A percentile compares a stretch with the other conserved stretches of the same genome.
Conservation (phyloP, 202 grass and related monocot species). For the Schoenoplectus tabernaemontani region DNA sequence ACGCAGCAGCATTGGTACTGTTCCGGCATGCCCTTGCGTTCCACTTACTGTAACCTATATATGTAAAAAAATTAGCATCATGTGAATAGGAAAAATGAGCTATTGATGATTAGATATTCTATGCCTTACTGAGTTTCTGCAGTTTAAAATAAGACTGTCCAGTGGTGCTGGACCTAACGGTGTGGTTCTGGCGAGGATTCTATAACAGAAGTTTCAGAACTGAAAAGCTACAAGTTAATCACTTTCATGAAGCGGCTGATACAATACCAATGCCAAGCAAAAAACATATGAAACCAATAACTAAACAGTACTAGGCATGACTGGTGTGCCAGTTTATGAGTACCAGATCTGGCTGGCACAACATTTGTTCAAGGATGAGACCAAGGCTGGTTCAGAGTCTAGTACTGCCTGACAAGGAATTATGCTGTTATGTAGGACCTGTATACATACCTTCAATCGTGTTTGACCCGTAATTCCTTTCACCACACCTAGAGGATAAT, state of each 20-base stretch:
- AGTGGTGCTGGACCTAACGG: not conserved
- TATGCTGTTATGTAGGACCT: not conserved
- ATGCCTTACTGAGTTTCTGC: not conserved
- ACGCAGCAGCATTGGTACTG: slow-evolving; percentile 91
- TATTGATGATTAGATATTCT: not conserved
- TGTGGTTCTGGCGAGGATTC: not conserved
- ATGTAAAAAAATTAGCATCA: not conserved
- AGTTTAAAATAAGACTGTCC: not conserved
- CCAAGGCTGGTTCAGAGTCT: not conserved
- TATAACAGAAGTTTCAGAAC: not conserved
- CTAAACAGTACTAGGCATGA: not conserved
- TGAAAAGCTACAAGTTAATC: not conserved
- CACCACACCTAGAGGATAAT: slow-evolving; percentile 72
- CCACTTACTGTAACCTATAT: slow-evolving; percentile 76
- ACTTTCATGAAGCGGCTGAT: not conserved
- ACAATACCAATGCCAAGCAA: not conserved
- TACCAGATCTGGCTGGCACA: not conserved
- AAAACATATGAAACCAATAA: not conserved
- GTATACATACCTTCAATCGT: slow-evolving; percentile 56
- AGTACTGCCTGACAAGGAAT: not conserved
- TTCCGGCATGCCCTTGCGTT: slow-evolving; percentile 85
- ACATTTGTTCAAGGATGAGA: not conserved
- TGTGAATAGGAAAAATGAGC: slow-evolving; percentile 9
- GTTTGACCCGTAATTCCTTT: slow-evolving; percentile 97
- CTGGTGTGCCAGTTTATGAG: not conserved